Evolutionary conservation across 139 green algal genomes (phyloP).

Genomic region (Chlorella sp.): DNA sequence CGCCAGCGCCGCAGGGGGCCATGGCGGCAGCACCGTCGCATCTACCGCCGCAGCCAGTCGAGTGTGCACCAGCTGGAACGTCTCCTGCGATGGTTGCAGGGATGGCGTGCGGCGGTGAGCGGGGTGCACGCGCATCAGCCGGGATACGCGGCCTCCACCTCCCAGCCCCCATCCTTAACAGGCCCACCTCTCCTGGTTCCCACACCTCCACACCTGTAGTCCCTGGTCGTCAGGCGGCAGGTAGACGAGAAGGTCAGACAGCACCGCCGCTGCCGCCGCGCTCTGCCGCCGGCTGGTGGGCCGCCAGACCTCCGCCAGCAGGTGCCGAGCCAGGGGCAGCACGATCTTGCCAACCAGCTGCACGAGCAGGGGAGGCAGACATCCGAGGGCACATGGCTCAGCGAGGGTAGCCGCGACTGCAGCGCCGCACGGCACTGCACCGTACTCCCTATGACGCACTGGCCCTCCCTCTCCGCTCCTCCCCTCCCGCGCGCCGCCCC

Average conservation of each 20-base stretch:
- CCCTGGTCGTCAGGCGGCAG: conserved; percentile 46
- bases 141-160: too few species aligned
- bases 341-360: conserved; percentile 52
- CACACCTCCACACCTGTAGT: conserved; percentile 4
- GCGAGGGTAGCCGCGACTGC: not conserved
- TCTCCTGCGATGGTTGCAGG: conserved; percentile 4
- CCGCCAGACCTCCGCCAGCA: conserved; percentile 64
- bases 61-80: conserved; percentile 1
- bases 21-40: conserved; percentile 43
- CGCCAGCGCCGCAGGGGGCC: conserved; percentile 55
- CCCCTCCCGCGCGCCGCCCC: too few species aligned
- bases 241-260: conserved; percentile 75
- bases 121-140: too few species aligned
- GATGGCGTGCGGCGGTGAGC: too few species aligned
- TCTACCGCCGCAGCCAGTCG: conserved; percentile 37
- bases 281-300: conserved; percentile 56
- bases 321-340: conserved; percentile 68
- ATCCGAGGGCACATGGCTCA: not conserved
- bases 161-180: too few species aligned
- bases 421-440: not conserved
- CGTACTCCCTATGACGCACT: not conserved
- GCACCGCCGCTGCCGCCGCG: conserved; percentile 45
- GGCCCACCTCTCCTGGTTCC: too few species aligned
- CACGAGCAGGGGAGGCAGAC: not conserved
- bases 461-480: too few species aligned